A percentile compares a stretch with the other conserved stretches of the same genome.
phyloP scores from a whole-genome alignment of 176 grass and related monocot genomes.

The Puya raimondii region DNA sequence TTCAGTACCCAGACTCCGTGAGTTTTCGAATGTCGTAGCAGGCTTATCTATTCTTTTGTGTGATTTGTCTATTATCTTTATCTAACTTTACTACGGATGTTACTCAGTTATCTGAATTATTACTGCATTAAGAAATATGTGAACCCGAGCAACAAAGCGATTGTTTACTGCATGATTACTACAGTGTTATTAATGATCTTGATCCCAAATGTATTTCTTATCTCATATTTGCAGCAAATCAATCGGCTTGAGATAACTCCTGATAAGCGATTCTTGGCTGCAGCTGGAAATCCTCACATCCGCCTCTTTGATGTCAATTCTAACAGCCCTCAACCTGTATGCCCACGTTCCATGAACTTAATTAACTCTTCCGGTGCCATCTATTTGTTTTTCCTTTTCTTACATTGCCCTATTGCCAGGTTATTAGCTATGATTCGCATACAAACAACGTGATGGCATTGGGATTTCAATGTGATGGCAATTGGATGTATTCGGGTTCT shows the following conservation, averaged over 20 bases:
- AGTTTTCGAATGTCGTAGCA: slow-evolving; percentile 8
- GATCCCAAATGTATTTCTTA: slow-evolving; percentile 1
- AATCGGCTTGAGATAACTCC: slow-evolving; percentile 97
- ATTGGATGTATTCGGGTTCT: slow-evolving; percentile 99
- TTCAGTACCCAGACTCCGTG: slow-evolving; percentile 90
- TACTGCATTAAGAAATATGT: neutral
- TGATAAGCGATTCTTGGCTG: slow-evolving; percentile 75
- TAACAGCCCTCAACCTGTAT: slow-evolving; percentile 71
- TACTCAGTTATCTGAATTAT: neutral
- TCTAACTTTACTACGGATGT: neutral
- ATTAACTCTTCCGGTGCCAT: neutral
- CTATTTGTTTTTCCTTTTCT: slow-evolving; percentile 9
- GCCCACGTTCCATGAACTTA: slow-evolving; percentile 18
- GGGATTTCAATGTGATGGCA: slow-evolving; percentile 97
- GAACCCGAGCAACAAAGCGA: neutral
- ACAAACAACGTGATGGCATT: slow-evolving; percentile 98
- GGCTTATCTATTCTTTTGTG: neutral
- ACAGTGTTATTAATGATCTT: neutral
- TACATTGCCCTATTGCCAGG: slow-evolving; percentile 30
- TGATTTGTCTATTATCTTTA: neutral
- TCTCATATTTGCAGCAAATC: slow-evolving; percentile 59
- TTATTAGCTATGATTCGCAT: slow-evolving; percentile 92
- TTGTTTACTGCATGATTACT: neutral
- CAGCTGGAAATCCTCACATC: slow-evolving; percentile 92
- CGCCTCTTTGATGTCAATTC: slow-evolving; percentile 93